Evolutionary conservation across 2,329 filamentous ascomycete genomes (phyloP).

Genomic region (Sporothrix brunneoviolacea): DNA sequence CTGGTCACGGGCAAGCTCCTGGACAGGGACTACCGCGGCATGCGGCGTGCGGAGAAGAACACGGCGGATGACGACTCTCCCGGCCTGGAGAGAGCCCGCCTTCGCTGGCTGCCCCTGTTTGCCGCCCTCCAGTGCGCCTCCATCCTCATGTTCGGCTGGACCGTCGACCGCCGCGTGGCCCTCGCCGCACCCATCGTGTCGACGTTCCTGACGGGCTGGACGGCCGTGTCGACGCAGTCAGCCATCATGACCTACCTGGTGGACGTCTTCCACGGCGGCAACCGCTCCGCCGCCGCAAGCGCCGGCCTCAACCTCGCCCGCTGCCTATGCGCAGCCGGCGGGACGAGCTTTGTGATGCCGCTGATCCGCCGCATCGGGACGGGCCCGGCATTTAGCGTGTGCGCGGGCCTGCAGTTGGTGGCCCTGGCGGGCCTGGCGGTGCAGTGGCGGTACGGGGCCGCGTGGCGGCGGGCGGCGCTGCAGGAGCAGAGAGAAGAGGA

Average conservation of each 20-base stretch:
- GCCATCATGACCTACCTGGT: slow-evolving; percentile 56
- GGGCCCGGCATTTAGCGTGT: slow-evolving; percentile 55
- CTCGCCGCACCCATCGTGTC: slow-evolving; percentile 50
- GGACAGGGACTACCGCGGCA: slow-evolving; percentile 66
- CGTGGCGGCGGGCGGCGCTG: slow-evolving; percentile 28
- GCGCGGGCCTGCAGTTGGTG: slow-evolving; percentile 42
- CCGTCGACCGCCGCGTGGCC: slow-evolving; percentile 34
- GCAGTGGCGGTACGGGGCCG: slow-evolving; percentile 45
- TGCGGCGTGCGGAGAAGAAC: slow-evolving; percentile 40
- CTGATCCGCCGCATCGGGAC: slow-evolving; percentile 51
- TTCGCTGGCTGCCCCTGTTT: slow-evolving; percentile 42
- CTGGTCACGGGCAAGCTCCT: slow-evolving; percentile 49
- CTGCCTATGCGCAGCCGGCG: slow-evolving; percentile 54
- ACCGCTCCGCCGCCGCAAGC: slow-evolving; percentile 53
- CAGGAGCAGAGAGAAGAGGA: background rate
- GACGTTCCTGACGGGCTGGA: slow-evolving; percentile 51
- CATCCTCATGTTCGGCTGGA: slow-evolving; percentile 47
- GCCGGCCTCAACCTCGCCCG: slow-evolving; percentile 58
- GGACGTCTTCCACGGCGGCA: slow-evolving; percentile 47
- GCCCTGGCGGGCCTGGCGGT: slow-evolving; percentile 43
- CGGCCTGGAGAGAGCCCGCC: slow-evolving; percentile 46
- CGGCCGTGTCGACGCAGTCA: slow-evolving; percentile 54
- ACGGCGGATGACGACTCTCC: slow-evolving; percentile 28
- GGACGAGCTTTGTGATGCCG: slow-evolving; percentile 51
- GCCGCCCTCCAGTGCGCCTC: slow-evolving; percentile 38